Evolutionary conservation across 73 alveolate species (phyloP), one percentile per base, ranked within the genome.

Genomic region (Paramecium octaurelia): DNA sequence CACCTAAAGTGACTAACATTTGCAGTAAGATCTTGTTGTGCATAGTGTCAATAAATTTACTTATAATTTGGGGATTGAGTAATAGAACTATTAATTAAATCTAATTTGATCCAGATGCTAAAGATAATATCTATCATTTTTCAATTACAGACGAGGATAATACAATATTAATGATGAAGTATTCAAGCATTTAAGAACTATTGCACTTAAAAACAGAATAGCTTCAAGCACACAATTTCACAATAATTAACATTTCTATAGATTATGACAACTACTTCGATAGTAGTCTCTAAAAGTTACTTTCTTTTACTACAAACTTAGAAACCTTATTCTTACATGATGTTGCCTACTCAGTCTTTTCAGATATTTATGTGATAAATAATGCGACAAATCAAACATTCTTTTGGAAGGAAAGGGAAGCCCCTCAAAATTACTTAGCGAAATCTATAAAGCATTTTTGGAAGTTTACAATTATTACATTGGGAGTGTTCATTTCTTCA

Each of bases 401-500:
- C 7, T 1, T 73, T 73, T 73, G 87, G 87, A 34, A 36, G 8
- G 84, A 68, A 23, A 68, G 27, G 9, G 27, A 9, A 68, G 46
- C 9, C 2, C 40, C 9, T 23, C 11, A 68, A 3, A 27, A 27
- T 68, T 31, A 12, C 11, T 34, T 35, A 14, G 69, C 18, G 8
- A 40, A 75, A n/a, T 10, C 8, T n/a, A 7, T 38, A 16, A n/a
- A 87, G 8, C n/a, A 40, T 27, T 12, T 87, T 21, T 58, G 70
- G 60, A 48, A 57, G 3, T 18, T 40, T 16, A 18, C 36, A 6
- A 38, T 59, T 64, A 60, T 87, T 3, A 42, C 54, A 1, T 68
- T 89, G 16, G 94, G 94, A 1, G 35, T 89, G 14, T 89, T 89
- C 64, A 31, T 70, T 12, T 46, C 75, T 24, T 70, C 92, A 10